These are phyloP conservation scores for Fennellomyces sp. DNA, from an alignment of 371 early-diverging fungal genomes.

Conservation along the genomic window DNA sequence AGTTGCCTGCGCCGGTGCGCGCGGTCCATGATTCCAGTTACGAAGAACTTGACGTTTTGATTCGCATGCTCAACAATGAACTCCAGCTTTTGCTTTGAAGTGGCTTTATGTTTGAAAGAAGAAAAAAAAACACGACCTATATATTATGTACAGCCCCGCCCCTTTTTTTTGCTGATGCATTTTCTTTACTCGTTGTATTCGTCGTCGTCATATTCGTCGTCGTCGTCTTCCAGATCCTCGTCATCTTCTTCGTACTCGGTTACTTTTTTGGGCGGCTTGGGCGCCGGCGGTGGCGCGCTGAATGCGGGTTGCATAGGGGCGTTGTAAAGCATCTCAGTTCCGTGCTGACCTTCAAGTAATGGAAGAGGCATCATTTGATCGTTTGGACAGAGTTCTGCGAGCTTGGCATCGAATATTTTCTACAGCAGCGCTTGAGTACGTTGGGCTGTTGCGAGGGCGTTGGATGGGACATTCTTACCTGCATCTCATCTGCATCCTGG, in stretches of 20 bases:
- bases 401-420: conserved; percentile 6
- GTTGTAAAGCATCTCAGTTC: too few species aligned
- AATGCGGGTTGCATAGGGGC: too few species aligned
- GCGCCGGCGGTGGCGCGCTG: not conserved
- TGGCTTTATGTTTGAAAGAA: not conserved
- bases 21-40: conserved; percentile 1
- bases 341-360: not conserved
- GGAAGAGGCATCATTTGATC: conserved; percentile 1
- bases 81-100: not conserved
- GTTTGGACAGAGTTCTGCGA: conserved; percentile 11
- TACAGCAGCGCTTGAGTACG: too few species aligned
- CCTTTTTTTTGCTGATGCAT: too few species aligned
- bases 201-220: conserved; percentile 10
- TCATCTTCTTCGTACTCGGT: conserved; percentile 1
- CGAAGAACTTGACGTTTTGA: conserved; percentile 8
- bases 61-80: conserved; percentile 13
- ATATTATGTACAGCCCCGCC: too few species aligned
- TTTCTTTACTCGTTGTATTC: conserved; percentile 7
- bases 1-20: not conserved
- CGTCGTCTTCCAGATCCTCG: conserved; percentile 6
- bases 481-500: conserved; percentile 69
- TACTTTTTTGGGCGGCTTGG: not conserved
- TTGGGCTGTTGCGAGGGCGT: too few species aligned
- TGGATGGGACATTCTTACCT: conserved; percentile 31
- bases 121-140: too few species aligned